Base-by-base conservation (phyloP, 2,329 filamentous ascomycete species). In the Phialophora verrucosa region DNA sequence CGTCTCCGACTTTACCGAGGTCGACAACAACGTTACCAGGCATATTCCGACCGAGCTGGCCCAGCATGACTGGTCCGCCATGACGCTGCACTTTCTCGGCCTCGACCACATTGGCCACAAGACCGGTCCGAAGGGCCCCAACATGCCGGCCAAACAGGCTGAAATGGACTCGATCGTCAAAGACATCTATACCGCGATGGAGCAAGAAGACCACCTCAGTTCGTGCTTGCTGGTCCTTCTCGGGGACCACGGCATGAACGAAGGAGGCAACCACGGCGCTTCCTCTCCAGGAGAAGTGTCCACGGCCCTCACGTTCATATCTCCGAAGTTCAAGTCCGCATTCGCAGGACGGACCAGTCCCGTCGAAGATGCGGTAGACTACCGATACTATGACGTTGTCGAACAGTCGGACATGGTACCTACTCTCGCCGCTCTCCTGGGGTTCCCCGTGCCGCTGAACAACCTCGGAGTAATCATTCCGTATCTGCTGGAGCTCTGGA, bases 181-280 rank as follows among this genome's bases (percentile, higher is more conserved):
- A 68, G 81, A 87, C 64, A 90, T 99, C 29, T 97, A 92, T 75
- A 81, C 84, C 12, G 90, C 91, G 6, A 90, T 99, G 70, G 85
- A 90, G 74, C 84, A 83, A 3, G 80, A 91, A 63, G 76, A 84
- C 1, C 90, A 97, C 76, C 86, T 97, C 0, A 76, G 86, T 35
- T 90, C 91, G 4, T 93, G 94, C 0, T 81, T 99, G 1, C 85
- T 99, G 54, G 88, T 99, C 2, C 80, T 99, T 6, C 92, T 90
- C 64, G 95, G 95, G 63, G 96, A 99, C 74, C 95, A 99, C 76
- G 95, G 95, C n/a, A 99, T 99, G 95, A 99, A 98, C 73, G 94
- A 98, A 73, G 95, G 92, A 23, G 95, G 95, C 2, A 98, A 98
- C 72, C 95, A 99, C 76, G 95, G 95, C 32, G 95, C 94, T 47